phyloP scores from a whole-genome alignment of 148 eudicot species.

The Pharnaceum exiguum region DNA sequence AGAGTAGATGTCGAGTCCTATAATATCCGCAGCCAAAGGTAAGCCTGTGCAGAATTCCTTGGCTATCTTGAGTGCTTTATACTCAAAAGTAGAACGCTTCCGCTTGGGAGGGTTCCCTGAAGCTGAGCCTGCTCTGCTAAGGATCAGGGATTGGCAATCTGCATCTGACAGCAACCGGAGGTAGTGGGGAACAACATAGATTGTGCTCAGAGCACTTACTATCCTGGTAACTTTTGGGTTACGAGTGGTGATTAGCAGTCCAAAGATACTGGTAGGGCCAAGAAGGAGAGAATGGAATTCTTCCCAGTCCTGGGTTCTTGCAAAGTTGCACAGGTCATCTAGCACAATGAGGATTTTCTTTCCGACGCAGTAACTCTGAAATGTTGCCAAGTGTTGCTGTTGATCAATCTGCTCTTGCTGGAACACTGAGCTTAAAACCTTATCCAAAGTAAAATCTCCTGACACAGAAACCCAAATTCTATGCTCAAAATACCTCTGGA shows the following conservation, averaged over 20 bases:
- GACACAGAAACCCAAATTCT: slow-evolving; percentile 14
- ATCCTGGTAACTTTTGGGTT: slow-evolving; percentile 10
- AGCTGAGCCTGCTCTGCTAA: not conserved
- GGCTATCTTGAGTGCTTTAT: not conserved
- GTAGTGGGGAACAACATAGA: not conserved
- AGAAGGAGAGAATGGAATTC: slow-evolving; percentile 5
- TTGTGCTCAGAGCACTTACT: not conserved
- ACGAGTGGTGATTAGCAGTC: slow-evolving; percentile 19
- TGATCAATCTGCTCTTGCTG: not conserved
- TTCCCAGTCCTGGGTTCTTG: slow-evolving; percentile 12
- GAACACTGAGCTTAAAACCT: slow-evolving; percentile 5
- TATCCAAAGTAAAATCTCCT: slow-evolving; percentile 1
- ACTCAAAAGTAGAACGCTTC: not conserved
- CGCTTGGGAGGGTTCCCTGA: not conserved
- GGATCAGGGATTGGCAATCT: not conserved
- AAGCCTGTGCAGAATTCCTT: slow-evolving; percentile 21
- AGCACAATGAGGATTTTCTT: slow-evolving; percentile 11
- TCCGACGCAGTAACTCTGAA: not conserved
- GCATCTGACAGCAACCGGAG: slow-evolving; percentile 7
- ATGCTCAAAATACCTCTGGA: slow-evolving; percentile 5
- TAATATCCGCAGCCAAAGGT: slow-evolving; percentile 16
- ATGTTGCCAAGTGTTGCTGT: not conserved
- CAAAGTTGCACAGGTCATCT: slow-evolving; percentile 10
- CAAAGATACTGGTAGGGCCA: not conserved
- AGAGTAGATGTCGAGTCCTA: not conserved